Base-by-base conservation (phyloP, 1,139 yeast genomes). In the Saccharomyces pastorianus region DNA sequence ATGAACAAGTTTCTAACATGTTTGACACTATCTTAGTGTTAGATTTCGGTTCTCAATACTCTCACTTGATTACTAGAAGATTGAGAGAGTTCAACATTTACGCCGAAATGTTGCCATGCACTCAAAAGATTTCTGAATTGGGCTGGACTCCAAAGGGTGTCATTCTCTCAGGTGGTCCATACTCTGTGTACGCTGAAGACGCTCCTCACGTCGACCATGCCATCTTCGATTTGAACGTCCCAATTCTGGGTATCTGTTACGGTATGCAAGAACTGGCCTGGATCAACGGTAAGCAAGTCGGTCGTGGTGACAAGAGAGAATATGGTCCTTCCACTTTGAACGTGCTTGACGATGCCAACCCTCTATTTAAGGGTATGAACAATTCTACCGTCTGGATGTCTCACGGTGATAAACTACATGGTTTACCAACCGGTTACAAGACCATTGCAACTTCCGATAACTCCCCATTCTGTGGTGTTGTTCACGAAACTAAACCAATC, bases 201-300 rank as follows among this genome's bases (percentile, higher is more conserved):
- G 89, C 98, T 59, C 99, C 99, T 53, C 99, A 93, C 73, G 99
- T 93, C 59, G 99, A 93, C 75, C 95, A 84, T 61, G 98, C 83
- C 58, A 83, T 95, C 60, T 93, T 93, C 78, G 82, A 91, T 67
- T 82, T 93, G 68, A 81, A 82, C 56, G 98, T 93, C 46, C 99
- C 99, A 61, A 87, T 93, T 68, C 79, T 93, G 64, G 99, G 99
- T 68, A 95, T 93, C 72, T 93, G 99, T 76, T 93, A 93, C 74
- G 99, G 99, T 74, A 88, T 93, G 93, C 99, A 93, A 78, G 99
- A 95, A 75, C 78, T 93, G 65, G 99, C 99, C 53, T 93, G 98
- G 98, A 86, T 91, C 69, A 89, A 88, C 73, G 96, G 96, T 70
- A 87, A 88, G 70, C 93, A 95, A 65, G 99, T 93, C 59, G 89